phyloP scores from a whole-genome alignment of 306 rosid species.

The Spatholobus suberectus region DNA sequence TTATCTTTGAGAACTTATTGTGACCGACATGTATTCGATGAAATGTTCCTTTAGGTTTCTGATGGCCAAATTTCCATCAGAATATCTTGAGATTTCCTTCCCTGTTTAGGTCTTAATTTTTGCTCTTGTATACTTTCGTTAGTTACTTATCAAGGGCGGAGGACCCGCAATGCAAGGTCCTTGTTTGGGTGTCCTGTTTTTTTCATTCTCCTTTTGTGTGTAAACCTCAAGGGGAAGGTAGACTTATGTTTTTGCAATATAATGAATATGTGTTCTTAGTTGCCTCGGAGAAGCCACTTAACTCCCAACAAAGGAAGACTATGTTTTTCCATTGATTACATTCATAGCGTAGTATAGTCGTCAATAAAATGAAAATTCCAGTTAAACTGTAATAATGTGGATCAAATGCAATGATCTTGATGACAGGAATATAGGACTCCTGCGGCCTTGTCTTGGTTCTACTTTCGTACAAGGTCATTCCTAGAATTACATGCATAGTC shows the following conservation, averaged over 20 bases:
- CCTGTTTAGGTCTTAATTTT: neutral
- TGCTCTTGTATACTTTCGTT: too few relatives aligned
- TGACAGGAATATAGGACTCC: neutral
- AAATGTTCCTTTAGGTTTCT: slow-evolving; percentile 27
- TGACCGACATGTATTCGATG: neutral
- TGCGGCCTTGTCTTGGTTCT: too few relatives aligned
- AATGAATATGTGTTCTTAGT: too few relatives aligned
- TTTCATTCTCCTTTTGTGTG: too few relatives aligned
- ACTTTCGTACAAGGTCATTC: too few relatives aligned
- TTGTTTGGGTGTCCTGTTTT: too few relatives aligned
- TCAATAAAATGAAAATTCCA: neutral
- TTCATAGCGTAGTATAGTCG: neutral
- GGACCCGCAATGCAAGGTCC: too few relatives aligned
- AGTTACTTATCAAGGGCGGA: too few relatives aligned
- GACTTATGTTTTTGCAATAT: too few relatives aligned
- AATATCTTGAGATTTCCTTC: neutral
- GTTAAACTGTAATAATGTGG: neutral
- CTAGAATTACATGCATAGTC: too few relatives aligned
- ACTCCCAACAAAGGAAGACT: neutral
- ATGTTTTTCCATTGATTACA: neutral
- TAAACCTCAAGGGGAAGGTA: too few relatives aligned
- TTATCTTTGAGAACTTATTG: neutral
- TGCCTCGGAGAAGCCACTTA: too few relatives aligned
- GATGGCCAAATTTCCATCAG: neutral
- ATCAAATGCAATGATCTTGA: neutral